Evolutionary conservation across 179 eudicot genomes (phyloP).

Genomic region (Camellia oleifera): DNA sequence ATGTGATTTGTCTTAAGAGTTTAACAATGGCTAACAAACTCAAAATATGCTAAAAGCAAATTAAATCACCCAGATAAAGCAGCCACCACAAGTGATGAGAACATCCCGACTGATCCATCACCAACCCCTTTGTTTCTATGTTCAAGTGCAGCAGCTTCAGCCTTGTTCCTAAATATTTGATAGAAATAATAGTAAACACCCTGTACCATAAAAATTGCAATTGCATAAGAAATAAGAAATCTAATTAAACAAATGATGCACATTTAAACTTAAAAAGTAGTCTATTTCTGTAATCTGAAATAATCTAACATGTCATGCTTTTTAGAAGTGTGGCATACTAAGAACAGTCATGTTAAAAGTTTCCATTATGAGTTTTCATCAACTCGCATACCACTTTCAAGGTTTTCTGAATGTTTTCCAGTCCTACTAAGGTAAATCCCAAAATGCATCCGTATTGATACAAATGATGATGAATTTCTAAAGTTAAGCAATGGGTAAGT

Average conservation of each 20-base stretch:
- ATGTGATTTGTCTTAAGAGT: not conserved
- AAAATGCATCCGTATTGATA: no score
- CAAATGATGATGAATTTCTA: no score
- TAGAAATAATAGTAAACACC: constrained; percentile 99
- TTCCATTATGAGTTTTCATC: no score
- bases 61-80: constrained; percentile 83
- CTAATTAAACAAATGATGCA: constrained; percentile 12
- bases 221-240: constrained; percentile 35
- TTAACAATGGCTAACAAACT: constrained; percentile 6
- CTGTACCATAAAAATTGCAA: constrained; percentile 59
- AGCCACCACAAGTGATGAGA: constrained; percentile 87
- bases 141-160: constrained; percentile 76
- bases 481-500: no score
- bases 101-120: constrained; percentile 98
- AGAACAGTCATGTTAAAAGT: no score
- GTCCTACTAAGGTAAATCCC: no score
- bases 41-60: constrained; percentile 11
- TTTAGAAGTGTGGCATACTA: no score
- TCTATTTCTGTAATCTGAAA: not conserved
- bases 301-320: not conserved
- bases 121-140: constrained; percentile 72
- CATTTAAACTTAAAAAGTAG: not conserved
- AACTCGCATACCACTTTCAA: no score
- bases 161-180: constrained; percentile 95
- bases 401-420: no score